A percentile compares a stretch with the other conserved stretches of the same genome.
phyloP scores from a whole-genome alignment of 768 basidiomycete genomes.

The Goffeauzyma gilvescens region DNA sequence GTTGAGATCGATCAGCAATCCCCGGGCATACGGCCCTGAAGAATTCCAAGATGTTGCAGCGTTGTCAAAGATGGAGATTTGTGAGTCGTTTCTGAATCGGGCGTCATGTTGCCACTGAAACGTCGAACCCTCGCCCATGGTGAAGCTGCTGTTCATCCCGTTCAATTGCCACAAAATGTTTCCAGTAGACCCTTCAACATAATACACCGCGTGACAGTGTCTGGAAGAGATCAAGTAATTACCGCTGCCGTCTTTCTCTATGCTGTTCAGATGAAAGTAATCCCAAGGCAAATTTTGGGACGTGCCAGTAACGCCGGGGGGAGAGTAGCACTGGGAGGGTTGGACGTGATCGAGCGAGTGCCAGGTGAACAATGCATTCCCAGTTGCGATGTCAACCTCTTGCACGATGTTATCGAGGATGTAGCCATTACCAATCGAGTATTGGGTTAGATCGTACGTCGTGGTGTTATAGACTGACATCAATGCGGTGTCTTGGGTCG shows the following conservation, averaged over 20 bases:
- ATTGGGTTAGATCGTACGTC: slow-evolving; percentile 13
- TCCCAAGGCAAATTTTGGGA: slow-evolving; percentile 8
- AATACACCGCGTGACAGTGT: slow-evolving; percentile 22
- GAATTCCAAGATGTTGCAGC: slow-evolving; percentile 15
- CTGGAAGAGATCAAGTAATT: slow-evolving; percentile 23
- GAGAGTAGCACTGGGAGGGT: slow-evolving; percentile 14
- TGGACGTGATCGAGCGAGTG: slow-evolving; percentile 16
- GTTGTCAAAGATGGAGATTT: slow-evolving; percentile 23
- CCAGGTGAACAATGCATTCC: slow-evolving; percentile 22
- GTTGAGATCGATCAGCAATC: slow-evolving; percentile 18
- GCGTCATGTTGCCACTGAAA: slow-evolving; percentile 16
- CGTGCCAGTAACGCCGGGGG: slow-evolving; percentile 12
- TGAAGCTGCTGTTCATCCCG: slow-evolving; percentile 18
- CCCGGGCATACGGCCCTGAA: slow-evolving; percentile 14
- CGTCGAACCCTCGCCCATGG: slow-evolving; percentile 12
- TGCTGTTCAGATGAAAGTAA: slow-evolving; percentile 24
- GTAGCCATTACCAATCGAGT: slow-evolving; percentile 10
- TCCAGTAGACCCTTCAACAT: slow-evolving; percentile 13
- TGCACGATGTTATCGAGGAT: slow-evolving; percentile 14
- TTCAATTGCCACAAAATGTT: slow-evolving; percentile 18
- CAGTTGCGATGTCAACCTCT: slow-evolving; percentile 20
- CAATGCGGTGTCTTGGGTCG: slow-evolving; percentile 19
- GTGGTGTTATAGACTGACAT: slow-evolving; percentile 10
- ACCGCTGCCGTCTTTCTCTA: slow-evolving; percentile 16
- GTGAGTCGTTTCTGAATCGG: slow-evolving; percentile 8